phyloP scores from a whole-genome alignment of 805 yeast species.

The Lachancea waltii region DNA sequence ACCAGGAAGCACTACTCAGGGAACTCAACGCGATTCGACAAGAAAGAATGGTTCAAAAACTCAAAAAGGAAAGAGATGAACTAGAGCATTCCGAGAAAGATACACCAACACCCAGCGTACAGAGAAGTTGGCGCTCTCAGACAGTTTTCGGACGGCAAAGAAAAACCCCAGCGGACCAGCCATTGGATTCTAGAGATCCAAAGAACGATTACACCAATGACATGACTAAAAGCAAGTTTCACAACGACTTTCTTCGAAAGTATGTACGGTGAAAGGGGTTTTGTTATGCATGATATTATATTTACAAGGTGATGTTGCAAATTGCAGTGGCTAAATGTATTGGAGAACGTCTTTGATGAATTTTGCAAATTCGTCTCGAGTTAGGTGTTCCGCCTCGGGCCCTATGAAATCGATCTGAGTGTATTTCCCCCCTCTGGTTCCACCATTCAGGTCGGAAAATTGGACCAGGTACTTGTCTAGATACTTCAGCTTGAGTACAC shows the following conservation, averaged over 20 bases:
- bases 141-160: slow-evolving; percentile 23
- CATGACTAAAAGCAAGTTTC: slow-evolving; percentile 36
- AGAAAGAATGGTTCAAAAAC: slow-evolving; percentile 29
- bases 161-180: too few species aligned
- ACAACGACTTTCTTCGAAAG: slow-evolving; percentile 37
- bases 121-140: slow-evolving; percentile 20
- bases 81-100: slow-evolving; percentile 18
- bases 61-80: slow-evolving; percentile 25
- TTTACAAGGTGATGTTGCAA: not conserved
- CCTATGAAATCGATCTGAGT: slow-evolving; percentile 28
- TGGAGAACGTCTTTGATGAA: slow-evolving; percentile 16
- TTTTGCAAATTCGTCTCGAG: slow-evolving; percentile 12
- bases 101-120: slow-evolving; percentile 6
- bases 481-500: slow-evolving; percentile 23
- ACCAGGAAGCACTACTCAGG: slow-evolving; percentile 38
- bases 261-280: slow-evolving; percentile 29
- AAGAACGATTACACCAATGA: slow-evolving; percentile 29
- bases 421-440: slow-evolving; percentile 22
- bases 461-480: slow-evolving; percentile 28
- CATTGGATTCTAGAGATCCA: not conserved
- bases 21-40: slow-evolving; percentile 37
- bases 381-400: slow-evolving; percentile 10
- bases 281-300: not conserved
- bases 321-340: slow-evolving; percentile 8
- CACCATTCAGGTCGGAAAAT: slow-evolving; percentile 27